phyloP scores from a whole-genome alignment of 768 basidiomycete genomes.

The Tricholoma saponaceum region DNA sequence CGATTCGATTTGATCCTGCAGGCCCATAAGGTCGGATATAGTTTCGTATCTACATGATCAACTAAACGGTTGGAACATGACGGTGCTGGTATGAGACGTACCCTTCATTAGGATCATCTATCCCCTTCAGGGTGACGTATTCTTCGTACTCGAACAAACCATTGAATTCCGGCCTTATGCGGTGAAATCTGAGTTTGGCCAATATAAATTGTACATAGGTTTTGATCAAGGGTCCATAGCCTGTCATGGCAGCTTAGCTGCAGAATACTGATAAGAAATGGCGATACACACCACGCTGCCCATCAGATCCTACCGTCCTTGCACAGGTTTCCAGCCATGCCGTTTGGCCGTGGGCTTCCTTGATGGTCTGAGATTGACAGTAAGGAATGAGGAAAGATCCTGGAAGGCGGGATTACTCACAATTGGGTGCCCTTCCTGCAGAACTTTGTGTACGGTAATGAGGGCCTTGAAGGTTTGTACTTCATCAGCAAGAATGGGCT shows the following conservation, averaged over 20 bases:
- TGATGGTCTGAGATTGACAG: constrained; percentile 66
- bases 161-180: constrained; percentile 95
- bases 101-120: constrained; percentile 99
- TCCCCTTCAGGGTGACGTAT: constrained; percentile 94
- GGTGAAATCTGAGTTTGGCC: constrained; percentile 94
- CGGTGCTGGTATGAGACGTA: constrained; percentile 34
- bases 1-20: constrained; percentile 98
- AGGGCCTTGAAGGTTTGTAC: constrained; percentile 98
- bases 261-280: neutral
- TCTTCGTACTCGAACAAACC: constrained; percentile 99
- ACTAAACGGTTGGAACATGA: constrained; percentile 9
- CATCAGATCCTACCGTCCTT: constrained; percentile 77
- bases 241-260: constrained; percentile 33
- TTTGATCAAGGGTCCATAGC: constrained; percentile 89
- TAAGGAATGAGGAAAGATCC: neutral
- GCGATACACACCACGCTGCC: constrained; percentile 58
- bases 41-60: constrained; percentile 78
- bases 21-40: constrained; percentile 93
- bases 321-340: constrained; percentile 98
- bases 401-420: constrained; percentile 38
- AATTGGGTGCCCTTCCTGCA: constrained; percentile 95
- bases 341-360: constrained; percentile 95
- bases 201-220: constrained; percentile 96
- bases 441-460: constrained; percentile 95
- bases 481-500: constrained; percentile 96